phyloP scores from a whole-genome alignment of 2,329 filamentous ascomycete genomes.

The Verticillium klebahnii region DNA sequence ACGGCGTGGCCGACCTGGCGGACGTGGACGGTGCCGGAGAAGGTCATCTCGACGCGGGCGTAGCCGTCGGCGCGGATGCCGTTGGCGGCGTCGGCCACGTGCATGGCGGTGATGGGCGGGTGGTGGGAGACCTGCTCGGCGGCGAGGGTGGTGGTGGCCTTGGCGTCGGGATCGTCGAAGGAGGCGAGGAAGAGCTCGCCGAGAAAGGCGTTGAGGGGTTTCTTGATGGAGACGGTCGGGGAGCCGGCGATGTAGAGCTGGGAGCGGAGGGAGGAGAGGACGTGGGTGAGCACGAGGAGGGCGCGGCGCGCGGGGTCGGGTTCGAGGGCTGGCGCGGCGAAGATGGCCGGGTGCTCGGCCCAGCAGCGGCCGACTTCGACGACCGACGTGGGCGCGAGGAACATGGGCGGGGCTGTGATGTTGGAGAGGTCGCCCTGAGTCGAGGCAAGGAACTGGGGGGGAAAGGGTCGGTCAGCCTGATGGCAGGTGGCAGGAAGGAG shows the following conservation, averaged over 20 bases:
- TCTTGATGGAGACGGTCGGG: conserved; percentile 43
- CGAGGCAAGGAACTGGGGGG: conserved; percentile 12
- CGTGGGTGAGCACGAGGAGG: conserved; percentile 41
- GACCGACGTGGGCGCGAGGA: conserved; percentile 43
- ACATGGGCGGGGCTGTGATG: conserved; percentile 45
- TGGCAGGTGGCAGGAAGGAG: no score
- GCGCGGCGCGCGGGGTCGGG: conserved; percentile 34
- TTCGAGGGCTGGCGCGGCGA: conserved; percentile 42
- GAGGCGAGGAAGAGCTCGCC: conserved; percentile 44
- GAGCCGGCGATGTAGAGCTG: conserved; percentile 44
- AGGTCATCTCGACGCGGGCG: conserved; percentile 47
- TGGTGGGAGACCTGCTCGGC: conserved; percentile 50
- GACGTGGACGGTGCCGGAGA: conserved; percentile 43
- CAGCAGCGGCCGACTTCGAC: conserved; percentile 48
- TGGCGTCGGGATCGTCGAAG: conserved; percentile 25
- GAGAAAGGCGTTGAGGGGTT: conserved; percentile 48
- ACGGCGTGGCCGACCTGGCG: conserved; percentile 46
- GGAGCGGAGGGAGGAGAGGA: conserved; percentile 39
- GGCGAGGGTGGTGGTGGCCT: conserved; percentile 24
- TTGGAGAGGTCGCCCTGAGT: conserved; percentile 47
- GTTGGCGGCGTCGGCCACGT: conserved; percentile 36
- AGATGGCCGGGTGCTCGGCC: conserved; percentile 42
- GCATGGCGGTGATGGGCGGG: conserved; percentile 49
- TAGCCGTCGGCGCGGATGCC: conserved; percentile 45
- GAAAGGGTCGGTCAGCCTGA: not conserved